Percentiles rank a stretch among this genome's conserved stretches.
Conservation (phyloP, 768 basidiomycete genomes). For the Psilocybe tampanensis region DNA sequence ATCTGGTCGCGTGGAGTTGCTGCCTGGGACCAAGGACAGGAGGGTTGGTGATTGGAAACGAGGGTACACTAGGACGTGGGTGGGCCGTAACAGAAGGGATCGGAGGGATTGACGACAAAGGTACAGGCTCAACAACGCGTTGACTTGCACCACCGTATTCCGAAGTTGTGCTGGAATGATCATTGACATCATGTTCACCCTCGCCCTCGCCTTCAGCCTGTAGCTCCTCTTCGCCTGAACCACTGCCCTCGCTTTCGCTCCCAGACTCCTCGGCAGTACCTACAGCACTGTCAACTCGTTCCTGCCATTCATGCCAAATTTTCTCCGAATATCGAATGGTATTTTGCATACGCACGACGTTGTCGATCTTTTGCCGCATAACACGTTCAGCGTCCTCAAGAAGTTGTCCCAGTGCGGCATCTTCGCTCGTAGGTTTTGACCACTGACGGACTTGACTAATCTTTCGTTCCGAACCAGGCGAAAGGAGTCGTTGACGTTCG, state of each 20-base stretch:
- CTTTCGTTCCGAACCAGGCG: conserved; percentile 86
- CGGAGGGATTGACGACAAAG: conserved; percentile 61
- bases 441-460: conserved; percentile 84
- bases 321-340: conserved; percentile 97
- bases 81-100: conserved; percentile 34
- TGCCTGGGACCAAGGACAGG: conserved; percentile 39
- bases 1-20: conserved; percentile 64
- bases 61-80: conserved; percentile 27
- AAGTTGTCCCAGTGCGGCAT: conserved; percentile 80
- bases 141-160: conserved; percentile 56
- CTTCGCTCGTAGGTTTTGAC: conserved; percentile 84
- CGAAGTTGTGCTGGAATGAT: conserved; percentile 64
- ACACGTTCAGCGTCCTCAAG: conserved; percentile 87
- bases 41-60: conserved; percentile 28
- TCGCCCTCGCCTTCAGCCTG: conserved; percentile 27
- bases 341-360: conserved; percentile 94
- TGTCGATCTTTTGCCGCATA: conserved; percentile 92
- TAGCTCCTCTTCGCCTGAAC: conserved; percentile 39
- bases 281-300: conserved; percentile 73
- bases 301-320: conserved; percentile 97
- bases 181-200: conserved; percentile 39
- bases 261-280: conserved; percentile 56
- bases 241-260: conserved; percentile 46
- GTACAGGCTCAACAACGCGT: conserved; percentile 65
- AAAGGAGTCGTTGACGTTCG: conserved; percentile 88